Percentiles rank a stretch among this genome's conserved stretches.
phyloP scores from a whole-genome alignment of 2,329 filamentous ascomycete genomes.

The Amesomyces nigricolor region DNA sequence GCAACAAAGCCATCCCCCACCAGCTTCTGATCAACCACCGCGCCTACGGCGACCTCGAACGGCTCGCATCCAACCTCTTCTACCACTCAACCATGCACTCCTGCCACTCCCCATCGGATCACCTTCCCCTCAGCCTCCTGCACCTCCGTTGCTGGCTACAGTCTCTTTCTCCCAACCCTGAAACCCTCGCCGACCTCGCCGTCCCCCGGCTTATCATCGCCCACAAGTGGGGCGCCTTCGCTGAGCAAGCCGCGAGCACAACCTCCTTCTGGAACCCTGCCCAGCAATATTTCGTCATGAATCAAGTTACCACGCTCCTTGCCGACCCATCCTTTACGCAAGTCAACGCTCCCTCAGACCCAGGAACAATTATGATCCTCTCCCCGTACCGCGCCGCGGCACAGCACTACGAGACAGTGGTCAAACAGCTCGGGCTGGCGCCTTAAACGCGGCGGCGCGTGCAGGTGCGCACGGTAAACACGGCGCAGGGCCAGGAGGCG shows the following conservation, averaged over 20 bases:
- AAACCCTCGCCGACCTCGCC: no score
- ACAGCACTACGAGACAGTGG: no score
- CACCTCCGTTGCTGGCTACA: not conserved
- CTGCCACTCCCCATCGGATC: no score
- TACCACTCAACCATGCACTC: not conserved
- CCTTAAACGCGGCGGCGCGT: no score
- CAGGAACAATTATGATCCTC: not conserved
- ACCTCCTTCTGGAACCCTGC: not conserved
- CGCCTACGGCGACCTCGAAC: constrained; percentile 5
- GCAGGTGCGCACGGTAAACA: no score
- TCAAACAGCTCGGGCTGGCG: no score
- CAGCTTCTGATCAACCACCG: constrained; percentile 6
- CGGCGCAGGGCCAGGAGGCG: no score
- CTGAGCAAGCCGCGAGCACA: not conserved
- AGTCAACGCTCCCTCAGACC: not conserved
- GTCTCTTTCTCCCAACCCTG: not conserved
- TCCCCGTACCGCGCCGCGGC: not conserved
- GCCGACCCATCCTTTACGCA: not conserved
- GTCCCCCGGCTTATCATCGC: no score
- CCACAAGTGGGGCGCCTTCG: no score
- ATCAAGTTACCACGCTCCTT: not conserved
- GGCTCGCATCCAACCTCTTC: constrained; percentile 1
- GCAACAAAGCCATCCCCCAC: not conserved
- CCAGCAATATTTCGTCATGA: not conserved
- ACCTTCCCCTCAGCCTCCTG: not conserved